phyloP scores from a whole-genome alignment of 768 basidiomycete species.

The Tylopilus sp. region DNA sequence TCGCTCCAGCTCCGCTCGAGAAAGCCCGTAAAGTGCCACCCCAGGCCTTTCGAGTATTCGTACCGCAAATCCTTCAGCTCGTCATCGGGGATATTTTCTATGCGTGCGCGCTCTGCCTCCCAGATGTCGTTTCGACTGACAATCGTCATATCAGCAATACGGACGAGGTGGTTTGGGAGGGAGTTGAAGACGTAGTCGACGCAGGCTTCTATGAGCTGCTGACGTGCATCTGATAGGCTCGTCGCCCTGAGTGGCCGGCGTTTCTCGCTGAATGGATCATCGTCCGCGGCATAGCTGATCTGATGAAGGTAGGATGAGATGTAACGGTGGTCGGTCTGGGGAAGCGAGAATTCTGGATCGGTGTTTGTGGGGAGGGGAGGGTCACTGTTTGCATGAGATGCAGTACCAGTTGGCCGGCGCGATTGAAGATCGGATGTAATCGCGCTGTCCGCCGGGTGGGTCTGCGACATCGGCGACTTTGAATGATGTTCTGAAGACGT shows the following conservation, averaged over 20 bases:
- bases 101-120: conserved; percentile 1
- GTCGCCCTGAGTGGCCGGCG: neutral
- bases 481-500: neutral
- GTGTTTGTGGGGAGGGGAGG: neutral
- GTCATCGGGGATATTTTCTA: conserved; percentile 1
- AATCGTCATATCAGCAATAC: conserved; percentile 4
- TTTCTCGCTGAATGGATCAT: conserved; percentile 8
- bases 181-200: conserved; percentile 8
- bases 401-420: too few species aligned
- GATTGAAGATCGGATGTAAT: neutral
- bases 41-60: conserved; percentile 1
- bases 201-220: conserved; percentile 3
- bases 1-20: conserved; percentile 8
- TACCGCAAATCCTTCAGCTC: neutral
- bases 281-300: conserved; percentile 5
- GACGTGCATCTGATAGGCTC: conserved; percentile 2
- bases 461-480: neutral
- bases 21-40: conserved; percentile 6
- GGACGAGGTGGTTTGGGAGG: conserved; percentile 5
- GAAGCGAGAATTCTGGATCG: neutral
- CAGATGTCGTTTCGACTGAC: conserved; percentile 5
- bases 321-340: neutral
- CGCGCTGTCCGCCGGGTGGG: neutral
- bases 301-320: conserved; percentile 9
- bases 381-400: too few species aligned